Evolutionary conservation across 2,329 filamentous ascomycete species (phyloP), one percentile per base, ranked within the genome.

Genomic region (Cladosporium sp.): DNA sequence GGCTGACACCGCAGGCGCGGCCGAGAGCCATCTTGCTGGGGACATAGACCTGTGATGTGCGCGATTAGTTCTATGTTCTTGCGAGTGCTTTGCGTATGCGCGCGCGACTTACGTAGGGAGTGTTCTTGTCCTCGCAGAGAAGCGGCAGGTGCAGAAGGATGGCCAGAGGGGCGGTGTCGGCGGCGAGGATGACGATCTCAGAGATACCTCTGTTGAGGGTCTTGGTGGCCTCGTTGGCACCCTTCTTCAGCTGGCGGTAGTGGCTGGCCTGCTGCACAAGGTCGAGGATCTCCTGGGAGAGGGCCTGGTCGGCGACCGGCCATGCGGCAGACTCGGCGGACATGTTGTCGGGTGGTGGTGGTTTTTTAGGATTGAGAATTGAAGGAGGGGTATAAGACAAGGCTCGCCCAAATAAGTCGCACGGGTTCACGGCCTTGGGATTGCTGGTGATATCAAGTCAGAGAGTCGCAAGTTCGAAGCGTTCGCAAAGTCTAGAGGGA

Each of bases 91-190:
- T n/a, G 29, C 15, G 38, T 32, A 38, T 34, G 20, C 34, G 19
- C n/a, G n/a, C 37, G 15, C 27, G 12, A 58, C 62, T 43, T 41
- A 58, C 61, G 53, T 66, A 65, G 87, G 64, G 89, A 80, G 73
- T 89, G 70, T 85, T 85, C 77, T 85, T 83, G 65, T 80, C 75
- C 73, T 96, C 91, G 70, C 85, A 85, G 47, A 96, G 83, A 20
- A 96, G 84, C 24, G 92, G 92, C 38, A 96, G 78, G 73, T 95
- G 90, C 53, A 96, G 81, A 43, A 95, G 79, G 47, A 96, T 96
- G 47, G 89, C 87, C 45, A 96, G 80, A 37, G 91, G 91, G 52
- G 82, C 80, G 62, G 89, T 93, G 69, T 97, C 92, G 57, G 89
- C 90, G 42, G 90, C 89, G 49, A 96, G 83, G 61, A 97, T 81